Percentiles rank a stretch among this genome's conserved stretches.
These are phyloP conservation scores for Phytophthora hibernalis DNA, from an alignment of 352 stramenopile species.

Conservation along the genomic window DNA sequence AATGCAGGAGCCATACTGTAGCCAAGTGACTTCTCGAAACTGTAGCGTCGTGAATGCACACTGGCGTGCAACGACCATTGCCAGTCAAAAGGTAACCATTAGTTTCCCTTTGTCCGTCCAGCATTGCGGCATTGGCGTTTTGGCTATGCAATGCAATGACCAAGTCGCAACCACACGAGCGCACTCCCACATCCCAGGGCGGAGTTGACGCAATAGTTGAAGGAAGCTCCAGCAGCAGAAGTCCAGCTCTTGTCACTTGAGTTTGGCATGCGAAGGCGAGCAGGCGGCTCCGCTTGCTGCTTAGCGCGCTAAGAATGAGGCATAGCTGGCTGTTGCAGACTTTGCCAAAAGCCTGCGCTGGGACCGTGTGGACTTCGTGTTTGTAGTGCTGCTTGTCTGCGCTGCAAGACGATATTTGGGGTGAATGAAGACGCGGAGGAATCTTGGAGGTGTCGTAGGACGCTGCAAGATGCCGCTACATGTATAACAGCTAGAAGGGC, in stretches of 20 bases:
- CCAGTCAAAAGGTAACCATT: neutral
- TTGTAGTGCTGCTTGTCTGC: neutral
- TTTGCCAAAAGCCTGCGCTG: neutral
- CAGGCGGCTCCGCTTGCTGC: neutral
- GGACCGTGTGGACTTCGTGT: conserved; percentile 5
- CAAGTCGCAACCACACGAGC: neutral
- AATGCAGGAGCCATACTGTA: conserved; percentile 40
- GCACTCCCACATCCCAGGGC: conserved; percentile 11
- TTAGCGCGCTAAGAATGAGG: conserved; percentile 10
- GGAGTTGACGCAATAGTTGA: neutral
- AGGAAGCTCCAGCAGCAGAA: no score
- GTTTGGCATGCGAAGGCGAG: conserved; percentile 12
- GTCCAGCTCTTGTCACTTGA: neutral
- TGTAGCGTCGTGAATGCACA: neutral
- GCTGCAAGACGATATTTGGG: neutral
- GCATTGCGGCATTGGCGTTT: no score
- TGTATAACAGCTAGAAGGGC: neutral
- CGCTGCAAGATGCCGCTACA: neutral
- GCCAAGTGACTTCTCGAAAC: conserved; percentile 21
- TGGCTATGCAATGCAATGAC: conserved; percentile 1
- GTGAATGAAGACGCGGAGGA: neutral
- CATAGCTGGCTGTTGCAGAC: neutral
- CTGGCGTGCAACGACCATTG: neutral
- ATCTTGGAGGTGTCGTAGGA: neutral
- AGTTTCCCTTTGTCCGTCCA: conserved; percentile 5